A percentile compares a stretch with the other conserved stretches of the same genome.
Evolutionary conservation across 2,329 filamentous ascomycete species (phyloP).

Genomic region (Fusarium sp.): DNA sequence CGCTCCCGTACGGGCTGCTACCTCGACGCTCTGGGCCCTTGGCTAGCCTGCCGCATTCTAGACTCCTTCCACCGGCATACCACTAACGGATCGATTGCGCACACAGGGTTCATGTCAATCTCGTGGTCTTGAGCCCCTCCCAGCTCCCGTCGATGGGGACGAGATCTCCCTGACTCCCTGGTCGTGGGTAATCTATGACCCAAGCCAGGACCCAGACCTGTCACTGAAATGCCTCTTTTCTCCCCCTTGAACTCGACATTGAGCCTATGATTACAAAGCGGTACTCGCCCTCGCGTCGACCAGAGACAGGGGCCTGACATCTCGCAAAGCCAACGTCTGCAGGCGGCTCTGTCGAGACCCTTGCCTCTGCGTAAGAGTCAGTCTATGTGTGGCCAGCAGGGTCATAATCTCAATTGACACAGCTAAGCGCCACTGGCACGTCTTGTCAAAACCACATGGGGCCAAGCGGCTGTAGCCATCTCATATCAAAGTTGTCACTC

Average conservation of each 20-base stretch:
- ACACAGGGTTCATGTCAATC: slow-evolving; percentile 31
- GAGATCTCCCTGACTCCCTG: slow-evolving; percentile 36
- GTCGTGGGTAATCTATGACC: slow-evolving; percentile 17
- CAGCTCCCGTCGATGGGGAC: slow-evolving; percentile 30
- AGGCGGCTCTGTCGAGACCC: slow-evolving; percentile 14
- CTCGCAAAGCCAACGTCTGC: background rate
- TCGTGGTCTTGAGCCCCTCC: slow-evolving; percentile 31
- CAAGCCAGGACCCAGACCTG: slow-evolving; percentile 9
- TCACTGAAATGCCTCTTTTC: slow-evolving; percentile 14
- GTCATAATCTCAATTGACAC: slow-evolving; percentile 11
- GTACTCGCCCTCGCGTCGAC: background rate
- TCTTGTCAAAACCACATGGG: slow-evolving; percentile 14
- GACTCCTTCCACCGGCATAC: slow-evolving; percentile 32
- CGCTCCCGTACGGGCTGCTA: slow-evolving; percentile 38
- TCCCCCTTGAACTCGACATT: slow-evolving; percentile 10
- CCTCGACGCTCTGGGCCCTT: slow-evolving; percentile 26
- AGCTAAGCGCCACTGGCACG: slow-evolving; percentile 14
- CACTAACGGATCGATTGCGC: slow-evolving; percentile 17
- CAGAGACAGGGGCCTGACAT: background rate
- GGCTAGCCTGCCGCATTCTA: slow-evolving; percentile 33
- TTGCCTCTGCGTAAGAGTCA: slow-evolving; percentile 15
- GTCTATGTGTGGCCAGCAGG: slow-evolving; percentile 17
- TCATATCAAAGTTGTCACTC: background rate
- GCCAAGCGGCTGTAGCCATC: background rate
- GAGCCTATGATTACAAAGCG: slow-evolving; percentile 7